Conservation (phyloP, 306 rosid genomes). For the Prinsepia uniflora region DNA sequence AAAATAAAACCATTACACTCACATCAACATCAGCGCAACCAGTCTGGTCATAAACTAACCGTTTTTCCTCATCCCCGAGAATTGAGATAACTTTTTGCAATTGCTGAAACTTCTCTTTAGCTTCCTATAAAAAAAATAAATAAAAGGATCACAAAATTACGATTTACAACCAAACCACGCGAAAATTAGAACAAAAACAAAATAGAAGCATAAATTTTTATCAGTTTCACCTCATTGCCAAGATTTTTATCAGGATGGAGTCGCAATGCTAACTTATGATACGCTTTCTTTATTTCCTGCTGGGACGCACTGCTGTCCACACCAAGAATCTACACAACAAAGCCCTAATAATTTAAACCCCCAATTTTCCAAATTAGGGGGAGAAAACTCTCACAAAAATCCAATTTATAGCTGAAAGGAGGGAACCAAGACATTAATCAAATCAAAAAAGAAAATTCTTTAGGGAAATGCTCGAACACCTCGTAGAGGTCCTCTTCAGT, state of each 20-base stretch:
- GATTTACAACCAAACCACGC: neutral
- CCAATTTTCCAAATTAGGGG: constrained; percentile 15
- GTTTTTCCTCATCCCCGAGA: constrained; percentile 89
- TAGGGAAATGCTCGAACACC: constrained; percentile 21
- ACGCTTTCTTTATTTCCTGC: constrained; percentile 89
- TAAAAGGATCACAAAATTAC: constrained; percentile 6
- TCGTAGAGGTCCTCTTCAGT: constrained; percentile 46
- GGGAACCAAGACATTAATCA: no score
- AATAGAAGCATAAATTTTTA: neutral
- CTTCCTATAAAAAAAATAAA: constrained; percentile 56
- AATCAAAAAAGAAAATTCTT: neutral
- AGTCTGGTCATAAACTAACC: constrained; percentile 83
- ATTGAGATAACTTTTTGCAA: constrained; percentile 83
- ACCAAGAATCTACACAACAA: constrained; percentile 53
- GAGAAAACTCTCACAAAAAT: neutral
- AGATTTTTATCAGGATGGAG: constrained; percentile 97
- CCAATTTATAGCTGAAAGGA: neutral
- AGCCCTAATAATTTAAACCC: neutral
- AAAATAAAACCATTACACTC: constrained; percentile 26
- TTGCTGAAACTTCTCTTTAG: constrained; percentile 86
- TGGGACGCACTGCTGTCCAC: constrained; percentile 83
- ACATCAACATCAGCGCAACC: constrained; percentile 80
- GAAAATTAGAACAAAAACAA: neutral
- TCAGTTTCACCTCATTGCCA: constrained; percentile 59
- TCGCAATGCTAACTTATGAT: constrained; percentile 76